These are phyloP conservation scores for Phellinidium pouzarii DNA, from an alignment of 1,284 basidiomycete genomes.

Conservation along the genomic window DNA sequence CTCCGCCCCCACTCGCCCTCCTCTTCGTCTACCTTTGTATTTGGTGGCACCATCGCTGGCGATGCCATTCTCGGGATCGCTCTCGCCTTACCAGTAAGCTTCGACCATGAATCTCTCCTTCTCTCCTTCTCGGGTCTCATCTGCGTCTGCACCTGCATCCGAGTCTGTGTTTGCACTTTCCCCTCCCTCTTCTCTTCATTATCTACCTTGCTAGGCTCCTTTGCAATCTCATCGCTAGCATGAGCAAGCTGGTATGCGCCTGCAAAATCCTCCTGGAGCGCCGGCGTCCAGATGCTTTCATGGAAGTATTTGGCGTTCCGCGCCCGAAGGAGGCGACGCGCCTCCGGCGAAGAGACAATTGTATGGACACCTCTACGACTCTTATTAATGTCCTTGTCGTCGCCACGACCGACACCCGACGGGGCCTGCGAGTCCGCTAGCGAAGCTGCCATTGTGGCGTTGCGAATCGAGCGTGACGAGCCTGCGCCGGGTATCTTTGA, in stretches of 20 bases:
- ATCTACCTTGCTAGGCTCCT: not conserved
- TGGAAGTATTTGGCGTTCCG: conserved; percentile 13
- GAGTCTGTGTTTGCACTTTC: not conserved
- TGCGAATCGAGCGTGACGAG: not conserved
- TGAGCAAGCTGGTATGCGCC: conserved; percentile 9
- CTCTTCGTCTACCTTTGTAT: not conserved
- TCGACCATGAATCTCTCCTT: no score
- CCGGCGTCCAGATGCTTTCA: conserved; percentile 12
- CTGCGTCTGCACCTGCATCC: no score
- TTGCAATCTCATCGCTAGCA: not conserved
- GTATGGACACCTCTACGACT: no score
- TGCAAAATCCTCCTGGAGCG: conserved; percentile 10
- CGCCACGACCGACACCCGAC: no score
- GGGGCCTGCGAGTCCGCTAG: no score
- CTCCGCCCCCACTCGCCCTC: conserved; percentile 1
- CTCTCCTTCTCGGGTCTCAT: no score
- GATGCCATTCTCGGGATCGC: no score
- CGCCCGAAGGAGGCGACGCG: conserved; percentile 4
- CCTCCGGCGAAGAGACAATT: not conserved
- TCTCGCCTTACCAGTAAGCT: no score
- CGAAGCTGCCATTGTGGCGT: not conserved
- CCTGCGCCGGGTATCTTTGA: not conserved
- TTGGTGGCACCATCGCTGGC: not conserved
- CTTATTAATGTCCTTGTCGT: no score
- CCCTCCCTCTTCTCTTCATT: not conserved